Conservation (phyloP, 2,329 filamentous ascomycete genomes). For the Ceratocystis cacaofunesta region DNA sequence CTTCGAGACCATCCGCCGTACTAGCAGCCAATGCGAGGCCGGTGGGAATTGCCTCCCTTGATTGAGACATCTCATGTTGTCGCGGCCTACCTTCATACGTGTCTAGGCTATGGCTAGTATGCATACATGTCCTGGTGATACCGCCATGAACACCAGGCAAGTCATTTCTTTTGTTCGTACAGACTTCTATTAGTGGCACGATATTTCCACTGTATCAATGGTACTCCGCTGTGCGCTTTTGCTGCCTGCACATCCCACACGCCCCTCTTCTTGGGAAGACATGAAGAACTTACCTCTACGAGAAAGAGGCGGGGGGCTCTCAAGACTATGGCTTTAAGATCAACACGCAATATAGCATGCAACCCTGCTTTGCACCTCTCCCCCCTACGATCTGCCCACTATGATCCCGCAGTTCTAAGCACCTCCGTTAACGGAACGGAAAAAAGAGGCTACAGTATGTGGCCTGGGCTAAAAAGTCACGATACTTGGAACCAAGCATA, state of each 20-base stretch:
- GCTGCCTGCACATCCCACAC: neutral
- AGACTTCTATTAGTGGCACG: neutral
- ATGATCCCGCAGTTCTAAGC: neutral
- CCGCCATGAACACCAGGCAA: neutral
- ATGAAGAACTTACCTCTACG: neutral
- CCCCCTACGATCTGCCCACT: neutral
- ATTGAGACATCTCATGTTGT: neutral
- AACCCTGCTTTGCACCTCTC: neutral
- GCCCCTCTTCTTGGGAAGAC: neutral
- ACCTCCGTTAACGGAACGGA: neutral
- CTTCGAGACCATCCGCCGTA: neutral
- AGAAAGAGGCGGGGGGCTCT: neutral
- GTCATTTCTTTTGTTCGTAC: no score
- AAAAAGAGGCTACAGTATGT: neutral
- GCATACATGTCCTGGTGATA: neutral
- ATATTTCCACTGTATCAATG: neutral
- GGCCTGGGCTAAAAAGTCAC: neutral
- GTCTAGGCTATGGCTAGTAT: neutral
- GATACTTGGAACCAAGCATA: neutral
- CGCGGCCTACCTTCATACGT: neutral
- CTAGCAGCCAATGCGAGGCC: neutral
- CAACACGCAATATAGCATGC: neutral
- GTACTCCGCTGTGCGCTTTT: neutral
- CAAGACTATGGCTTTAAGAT: neutral
- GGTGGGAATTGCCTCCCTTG: neutral